Percentiles rank a stretch among this genome's conserved stretches.
phyloP scores from a whole-genome alignment of 2,329 filamentous ascomycete genomes.

The Aspergillus hiratsukae region DNA sequence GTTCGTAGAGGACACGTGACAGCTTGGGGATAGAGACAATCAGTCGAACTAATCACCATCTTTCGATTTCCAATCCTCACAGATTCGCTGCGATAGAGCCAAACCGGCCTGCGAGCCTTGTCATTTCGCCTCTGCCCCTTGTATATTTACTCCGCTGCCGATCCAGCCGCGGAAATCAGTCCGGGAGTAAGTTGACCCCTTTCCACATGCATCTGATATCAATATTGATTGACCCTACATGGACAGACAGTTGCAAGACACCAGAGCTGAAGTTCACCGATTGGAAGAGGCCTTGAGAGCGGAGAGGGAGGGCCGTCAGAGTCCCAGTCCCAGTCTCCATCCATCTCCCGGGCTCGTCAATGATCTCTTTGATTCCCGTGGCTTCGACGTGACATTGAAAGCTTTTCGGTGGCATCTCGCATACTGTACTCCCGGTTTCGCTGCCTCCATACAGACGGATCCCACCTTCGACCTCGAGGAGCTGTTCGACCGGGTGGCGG shows the following conservation, averaged over 20 bases:
- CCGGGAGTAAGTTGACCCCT: conserved; percentile 14
- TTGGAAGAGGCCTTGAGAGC: neutral
- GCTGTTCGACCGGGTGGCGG: conserved; percentile 7
- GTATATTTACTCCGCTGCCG: conserved; percentile 16
- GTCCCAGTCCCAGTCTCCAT: neutral
- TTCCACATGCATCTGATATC: neutral
- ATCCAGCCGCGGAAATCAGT: conserved; percentile 15
- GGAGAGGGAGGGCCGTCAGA: neutral
- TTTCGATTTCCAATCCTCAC: neutral
- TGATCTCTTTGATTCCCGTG: neutral
- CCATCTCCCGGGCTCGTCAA: neutral
- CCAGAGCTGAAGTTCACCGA: neutral
- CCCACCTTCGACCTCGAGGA: conserved; percentile 13
- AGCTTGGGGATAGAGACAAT: neutral
- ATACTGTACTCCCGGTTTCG: conserved; percentile 12
- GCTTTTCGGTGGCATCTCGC: conserved; percentile 19
- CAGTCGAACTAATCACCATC: neutral
- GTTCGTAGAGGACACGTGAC: conserved; percentile 5
- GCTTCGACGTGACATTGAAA: conserved; percentile 1
- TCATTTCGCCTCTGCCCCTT: conserved; percentile 15
- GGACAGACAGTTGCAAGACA: conserved; percentile 11
- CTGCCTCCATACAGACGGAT: conserved; percentile 9
- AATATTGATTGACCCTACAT: neutral
- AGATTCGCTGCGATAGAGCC: conserved; percentile 25
- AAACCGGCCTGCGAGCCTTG: conserved; percentile 25